A percentile compares a stretch with the other conserved stretches of the same genome.
Evolutionary conservation across 768 basidiomycete species (phyloP).

Genomic region (Glaciozyma martinii): DNA sequence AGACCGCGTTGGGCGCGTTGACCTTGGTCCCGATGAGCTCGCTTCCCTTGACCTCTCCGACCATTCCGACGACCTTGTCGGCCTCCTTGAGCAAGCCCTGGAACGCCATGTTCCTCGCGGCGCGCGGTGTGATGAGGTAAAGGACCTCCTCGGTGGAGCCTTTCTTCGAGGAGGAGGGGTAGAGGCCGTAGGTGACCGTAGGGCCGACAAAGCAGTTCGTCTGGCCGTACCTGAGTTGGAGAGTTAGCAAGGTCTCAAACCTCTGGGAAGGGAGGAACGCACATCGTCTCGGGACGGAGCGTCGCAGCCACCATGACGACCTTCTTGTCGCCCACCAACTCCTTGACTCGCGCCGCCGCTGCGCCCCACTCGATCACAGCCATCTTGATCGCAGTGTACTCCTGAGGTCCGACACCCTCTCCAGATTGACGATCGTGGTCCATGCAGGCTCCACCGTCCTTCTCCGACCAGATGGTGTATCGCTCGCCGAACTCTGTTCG

Average conservation of each 20-base stretch:
- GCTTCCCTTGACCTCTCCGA: conserved; percentile 68
- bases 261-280: conserved; percentile 33
- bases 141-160: conserved; percentile 52
- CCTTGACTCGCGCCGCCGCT: conserved; percentile 59
- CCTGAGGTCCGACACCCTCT: conserved; percentile 88
- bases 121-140: conserved; percentile 76
- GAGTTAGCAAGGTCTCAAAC: background rate
- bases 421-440: conserved; percentile 95
- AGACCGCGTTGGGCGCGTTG: conserved; percentile 71
- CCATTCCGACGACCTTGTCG: conserved; percentile 26
- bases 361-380: conserved; percentile 77
- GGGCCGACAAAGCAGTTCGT: conserved; percentile 96
- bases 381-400: conserved; percentile 93
- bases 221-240: conserved; percentile 70
- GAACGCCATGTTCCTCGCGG: conserved; percentile 96
- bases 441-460: conserved; percentile 99
- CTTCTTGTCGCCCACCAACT: conserved; percentile 51
- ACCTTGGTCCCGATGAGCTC: conserved; percentile 80
- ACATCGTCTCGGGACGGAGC: conserved; percentile 94
- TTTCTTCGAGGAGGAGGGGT: conserved; percentile 59
- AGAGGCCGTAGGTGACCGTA: conserved; percentile 81
- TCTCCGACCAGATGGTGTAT: conserved; percentile 96
- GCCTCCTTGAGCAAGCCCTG: conserved; percentile 68
- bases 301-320: conserved; percentile 94
- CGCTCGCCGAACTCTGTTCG: conserved; percentile 83